A percentile compares a stretch with the other conserved stretches of the same genome.
phyloP scores from a whole-genome alignment of 2,329 filamentous ascomycete species.

The Sodiomyces alkalinus region DNA sequence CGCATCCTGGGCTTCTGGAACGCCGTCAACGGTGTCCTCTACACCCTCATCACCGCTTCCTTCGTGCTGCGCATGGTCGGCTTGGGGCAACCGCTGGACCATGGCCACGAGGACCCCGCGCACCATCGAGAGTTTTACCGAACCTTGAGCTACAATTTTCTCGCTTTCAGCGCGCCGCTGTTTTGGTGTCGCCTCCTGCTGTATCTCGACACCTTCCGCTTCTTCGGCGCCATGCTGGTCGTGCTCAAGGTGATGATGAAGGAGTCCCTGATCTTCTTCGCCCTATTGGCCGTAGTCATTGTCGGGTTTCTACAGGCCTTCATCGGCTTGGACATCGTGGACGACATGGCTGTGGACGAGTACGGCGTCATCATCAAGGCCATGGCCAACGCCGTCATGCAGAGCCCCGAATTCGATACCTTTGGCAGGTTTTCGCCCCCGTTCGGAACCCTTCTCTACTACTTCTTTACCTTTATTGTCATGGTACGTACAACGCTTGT shows the following conservation, averaged over 20 bases:
- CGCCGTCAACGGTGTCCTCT: conserved; percentile 77
- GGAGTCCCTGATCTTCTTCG: conserved; percentile 91
- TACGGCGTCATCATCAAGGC: conserved; percentile 60
- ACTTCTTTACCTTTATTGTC: conserved; percentile 92
- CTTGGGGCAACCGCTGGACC: conserved; percentile 34
- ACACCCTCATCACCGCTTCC: conserved; percentile 62
- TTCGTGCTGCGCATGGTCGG: conserved; percentile 70
- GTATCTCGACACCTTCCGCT: conserved; percentile 84
- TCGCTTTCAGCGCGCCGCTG: conserved; percentile 88
- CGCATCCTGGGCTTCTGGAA: conserved; percentile 96
- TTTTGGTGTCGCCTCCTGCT: conserved; percentile 90
- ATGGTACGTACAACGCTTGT: conserved; percentile 66
- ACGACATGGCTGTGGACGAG: conserved; percentile 54
- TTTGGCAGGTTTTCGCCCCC: conserved; percentile 87
- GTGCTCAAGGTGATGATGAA: conserved; percentile 94
- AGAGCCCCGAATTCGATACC: conserved; percentile 73
- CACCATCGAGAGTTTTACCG: conserved; percentile 51
- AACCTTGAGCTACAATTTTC: conserved; percentile 77
- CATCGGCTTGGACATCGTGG: conserved; percentile 73
- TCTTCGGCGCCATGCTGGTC: conserved; percentile 97
- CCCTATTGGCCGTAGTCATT: conserved; percentile 69
- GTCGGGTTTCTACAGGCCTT: conserved; percentile 88
- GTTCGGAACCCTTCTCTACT: conserved; percentile 91
- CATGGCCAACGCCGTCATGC: conserved; percentile 85
- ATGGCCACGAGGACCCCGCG: conserved; percentile 24